A percentile compares a stretch with the other conserved stretches of the same genome.
These are phyloP conservation scores for Ascocoryne sarcoides DNA, from an alignment of 2,329 filamentous ascomycete species.

Conservation along the genomic window DNA sequence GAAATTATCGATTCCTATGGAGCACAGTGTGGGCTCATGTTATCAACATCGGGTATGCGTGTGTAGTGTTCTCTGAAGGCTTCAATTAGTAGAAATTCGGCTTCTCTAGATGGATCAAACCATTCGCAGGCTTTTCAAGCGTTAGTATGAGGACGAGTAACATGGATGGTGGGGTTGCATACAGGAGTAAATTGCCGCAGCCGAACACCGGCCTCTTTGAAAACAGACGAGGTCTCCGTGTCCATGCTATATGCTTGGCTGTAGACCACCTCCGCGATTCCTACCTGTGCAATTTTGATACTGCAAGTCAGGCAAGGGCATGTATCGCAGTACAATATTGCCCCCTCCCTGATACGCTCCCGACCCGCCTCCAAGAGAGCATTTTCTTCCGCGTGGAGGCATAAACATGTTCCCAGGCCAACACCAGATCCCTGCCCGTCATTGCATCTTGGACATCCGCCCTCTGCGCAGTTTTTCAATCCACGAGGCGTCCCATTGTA, in stretches of 20 bases:
- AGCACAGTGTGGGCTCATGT: too few relatives aligned
- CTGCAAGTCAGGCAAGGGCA: slow-evolving; percentile 96
- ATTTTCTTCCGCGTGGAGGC: slow-evolving; percentile 97
- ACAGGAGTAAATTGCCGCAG: slow-evolving; percentile 84
- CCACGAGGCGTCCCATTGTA: slow-evolving; percentile 97
- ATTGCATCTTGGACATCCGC: slow-evolving; percentile 86
- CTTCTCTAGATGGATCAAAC: slow-evolving; percentile 53
- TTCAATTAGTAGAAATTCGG: slow-evolving; percentile 13
- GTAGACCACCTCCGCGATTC: slow-evolving; percentile 92
- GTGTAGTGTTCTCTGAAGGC: too few relatives aligned
- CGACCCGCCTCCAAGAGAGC: slow-evolving; percentile 88
- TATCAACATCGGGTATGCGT: too few relatives aligned
- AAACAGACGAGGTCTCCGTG: slow-evolving; percentile 68
- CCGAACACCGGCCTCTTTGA: slow-evolving; percentile 73
- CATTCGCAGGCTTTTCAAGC: slow-evolving; percentile 47
- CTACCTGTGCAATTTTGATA: slow-evolving; percentile 97
- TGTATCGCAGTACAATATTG: slow-evolving; percentile 87
- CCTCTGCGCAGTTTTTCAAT: slow-evolving; percentile 82
- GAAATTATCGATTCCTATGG: too few relatives aligned
- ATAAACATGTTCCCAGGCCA: slow-evolving; percentile 78
- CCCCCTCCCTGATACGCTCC: slow-evolving; percentile 75
- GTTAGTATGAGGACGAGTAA: slow-evolving; percentile 8
- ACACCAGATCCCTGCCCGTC: slow-evolving; percentile 59
- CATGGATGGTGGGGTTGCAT: slow-evolving; percentile 31
- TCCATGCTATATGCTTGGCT: slow-evolving; percentile 95